Base-by-base conservation (phyloP, 495 filamentous ascomycete species). In the Xanthoparmelia taractica region DNA sequence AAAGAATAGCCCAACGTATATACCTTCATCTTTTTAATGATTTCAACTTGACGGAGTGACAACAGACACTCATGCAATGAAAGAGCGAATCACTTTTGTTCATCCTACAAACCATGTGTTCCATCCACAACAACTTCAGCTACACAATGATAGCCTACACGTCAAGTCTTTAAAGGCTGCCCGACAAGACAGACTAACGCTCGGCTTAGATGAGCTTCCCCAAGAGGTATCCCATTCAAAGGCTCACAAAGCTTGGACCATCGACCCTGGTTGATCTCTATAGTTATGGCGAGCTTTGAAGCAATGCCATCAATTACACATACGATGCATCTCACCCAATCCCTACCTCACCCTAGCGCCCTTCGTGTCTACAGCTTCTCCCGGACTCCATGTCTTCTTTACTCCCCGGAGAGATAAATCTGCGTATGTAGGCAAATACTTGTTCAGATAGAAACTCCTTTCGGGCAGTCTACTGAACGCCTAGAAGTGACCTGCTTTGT, bases 331-430 rank as follows among this genome's bases (percentile, higher is more conserved):
- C 20, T 84, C 82, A 29, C 74, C 81, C 8, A 66, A 64, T 8
- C 66, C 79, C 4, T 90, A 87, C 68, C 72, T 80, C 38, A 71
- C 82, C 2, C 67, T 86, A 36, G 74, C 85, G 54, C 93, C 94
- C 33, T 88, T 93, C 69, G 73, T 81, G 36, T 87, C 91, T 58
- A 82, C 87, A 64, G 73, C 92, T 38, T 83, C 88, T 8, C 85
- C 92, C 4, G 94, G 94, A 29, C 77, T 97, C 13, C 92, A 97
- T 80, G 78, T 91, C 31, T 88, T 89, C 69, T 90, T 87, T 68
- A 89, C 86, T 0, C 87, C 89, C 12, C 68, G 72, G 58, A 73
- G 76, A 57, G 60, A 72, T 41, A 52, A 66, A 40, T 47, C 67
- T 18, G 71, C 77, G 79, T 78, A 75, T 68, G 81, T 77, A 66